These are phyloP conservation scores for Batrachochytrium dendrobatidis DNA, from an alignment of 371 early-diverging fungal genomes.

Conservation along the genomic window DNA sequence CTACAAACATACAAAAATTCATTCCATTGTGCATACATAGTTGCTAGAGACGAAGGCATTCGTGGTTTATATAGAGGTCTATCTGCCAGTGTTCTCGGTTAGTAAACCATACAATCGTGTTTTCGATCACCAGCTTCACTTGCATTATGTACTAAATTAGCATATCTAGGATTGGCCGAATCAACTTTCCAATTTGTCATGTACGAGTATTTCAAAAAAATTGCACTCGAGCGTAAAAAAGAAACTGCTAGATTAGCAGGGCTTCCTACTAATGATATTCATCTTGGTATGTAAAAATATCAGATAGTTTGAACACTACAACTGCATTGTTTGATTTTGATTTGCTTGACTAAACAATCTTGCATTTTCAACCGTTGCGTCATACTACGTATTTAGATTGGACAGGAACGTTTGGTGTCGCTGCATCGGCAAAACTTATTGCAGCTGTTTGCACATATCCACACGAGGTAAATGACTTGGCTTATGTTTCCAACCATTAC, in stretches of 20 bases:
- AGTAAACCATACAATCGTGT: background rate
- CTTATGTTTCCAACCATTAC: background rate
- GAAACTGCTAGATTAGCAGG: background rate
- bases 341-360: too few species aligned
- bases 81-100: constrained; percentile 60
- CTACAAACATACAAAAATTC: constrained; percentile 58
- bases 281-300: background rate
- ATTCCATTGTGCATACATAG: constrained; percentile 59
- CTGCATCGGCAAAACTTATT: constrained; percentile 78
- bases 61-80: constrained; percentile 82
- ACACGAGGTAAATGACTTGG: constrained; percentile 37
- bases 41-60: constrained; percentile 73
- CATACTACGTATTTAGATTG: too few species aligned
- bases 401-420: constrained; percentile 71
- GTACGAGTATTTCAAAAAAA: constrained; percentile 82
- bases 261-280: background rate
- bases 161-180: constrained; percentile 62
- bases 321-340: too few species aligned
- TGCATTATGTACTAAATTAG: background rate
- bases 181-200: constrained; percentile 90
- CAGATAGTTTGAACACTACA: too few species aligned
- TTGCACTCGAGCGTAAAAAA: background rate
- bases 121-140: background rate
- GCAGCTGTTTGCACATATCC: constrained; percentile 81
- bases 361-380: too few species aligned